Evolutionary conservation across 331 rosid species (phyloP).

Genomic region (Rosa hybrid): DNA sequence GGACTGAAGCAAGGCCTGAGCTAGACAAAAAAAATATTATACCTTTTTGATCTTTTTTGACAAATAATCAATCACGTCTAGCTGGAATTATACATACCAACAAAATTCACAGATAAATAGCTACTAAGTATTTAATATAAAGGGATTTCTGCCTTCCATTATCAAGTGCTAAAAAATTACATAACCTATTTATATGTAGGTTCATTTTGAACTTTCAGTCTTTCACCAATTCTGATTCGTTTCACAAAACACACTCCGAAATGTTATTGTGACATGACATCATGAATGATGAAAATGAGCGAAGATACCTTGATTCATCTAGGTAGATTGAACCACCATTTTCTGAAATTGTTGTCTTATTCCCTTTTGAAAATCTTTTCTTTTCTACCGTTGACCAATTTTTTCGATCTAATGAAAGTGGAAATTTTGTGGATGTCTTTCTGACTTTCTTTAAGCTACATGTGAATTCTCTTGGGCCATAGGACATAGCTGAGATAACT

Average conservation of each 20-base stretch:
- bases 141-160: not conserved
- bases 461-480: conserved; percentile 80
- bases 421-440: conserved; percentile 61
- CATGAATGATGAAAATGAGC: conserved; percentile 11
- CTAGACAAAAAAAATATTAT: not conserved
- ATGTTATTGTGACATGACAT: conserved; percentile 2
- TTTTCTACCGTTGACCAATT: conserved; percentile 65
- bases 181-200: not conserved
- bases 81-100: not conserved
- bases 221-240: not conserved
- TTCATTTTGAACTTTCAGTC: not conserved
- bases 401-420: conserved; percentile 57
- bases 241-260: not conserved
- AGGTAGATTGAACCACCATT: conserved; percentile 57
- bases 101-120: not conserved
- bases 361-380: conserved; percentile 70
- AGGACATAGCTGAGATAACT: conserved; percentile 48
- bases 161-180: not conserved
- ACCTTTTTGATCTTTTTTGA: not conserved
- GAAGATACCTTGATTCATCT: conserved; percentile 57
- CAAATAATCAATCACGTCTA: not conserved
- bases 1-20: not conserved
- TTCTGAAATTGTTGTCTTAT: conserved; percentile 84
- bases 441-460: conserved; percentile 47
- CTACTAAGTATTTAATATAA: not conserved